phyloP scores from a whole-genome alignment of 371 early-diverging fungal genomes.

The Syncephalis plumigaleata region DNA sequence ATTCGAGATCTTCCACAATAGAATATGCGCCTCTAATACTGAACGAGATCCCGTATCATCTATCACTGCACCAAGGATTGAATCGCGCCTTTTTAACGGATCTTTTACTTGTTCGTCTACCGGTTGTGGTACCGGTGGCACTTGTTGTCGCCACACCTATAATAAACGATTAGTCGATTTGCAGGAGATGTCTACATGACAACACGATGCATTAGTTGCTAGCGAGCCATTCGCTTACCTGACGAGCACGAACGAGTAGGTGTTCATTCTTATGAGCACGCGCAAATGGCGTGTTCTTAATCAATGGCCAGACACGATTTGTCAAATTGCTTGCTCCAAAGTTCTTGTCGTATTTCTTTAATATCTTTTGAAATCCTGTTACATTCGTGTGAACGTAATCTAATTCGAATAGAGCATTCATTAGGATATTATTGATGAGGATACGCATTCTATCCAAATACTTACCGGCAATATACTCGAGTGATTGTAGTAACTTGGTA shows the following conservation, averaged over 20 bases:
- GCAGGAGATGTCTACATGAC: too few species aligned
- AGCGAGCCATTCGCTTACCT: conserved; percentile 6
- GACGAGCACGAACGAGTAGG: conserved; percentile 25
- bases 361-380: conserved; percentile 36
- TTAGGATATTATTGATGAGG: conserved; percentile 1
- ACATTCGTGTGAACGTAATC: conserved; percentile 38
- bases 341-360: conserved; percentile 40
- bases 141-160: conserved; percentile 27
- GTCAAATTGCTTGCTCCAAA: conserved; percentile 13
- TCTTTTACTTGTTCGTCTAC: too few species aligned
- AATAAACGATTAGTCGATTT: background rate
- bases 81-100: too few species aligned
- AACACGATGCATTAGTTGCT: too few species aligned
- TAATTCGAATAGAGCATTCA: background rate
- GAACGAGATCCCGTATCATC: conserved; percentile 1
- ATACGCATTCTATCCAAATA: background rate
- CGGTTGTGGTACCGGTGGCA: conserved; percentile 8
- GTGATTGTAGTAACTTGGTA: conserved; percentile 19
- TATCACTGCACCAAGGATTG: background rate
- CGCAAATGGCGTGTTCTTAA: conserved; percentile 25
- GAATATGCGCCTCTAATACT: conserved; percentile 13
- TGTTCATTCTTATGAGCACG: conserved; percentile 30
- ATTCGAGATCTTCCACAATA: conserved; percentile 25
- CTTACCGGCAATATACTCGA: conserved; percentile 22
- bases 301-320: conserved; percentile 26